Conservation (phyloP, 2,329 filamentous ascomycete species). For the Aspergillus pseudoviridinutans region DNA sequence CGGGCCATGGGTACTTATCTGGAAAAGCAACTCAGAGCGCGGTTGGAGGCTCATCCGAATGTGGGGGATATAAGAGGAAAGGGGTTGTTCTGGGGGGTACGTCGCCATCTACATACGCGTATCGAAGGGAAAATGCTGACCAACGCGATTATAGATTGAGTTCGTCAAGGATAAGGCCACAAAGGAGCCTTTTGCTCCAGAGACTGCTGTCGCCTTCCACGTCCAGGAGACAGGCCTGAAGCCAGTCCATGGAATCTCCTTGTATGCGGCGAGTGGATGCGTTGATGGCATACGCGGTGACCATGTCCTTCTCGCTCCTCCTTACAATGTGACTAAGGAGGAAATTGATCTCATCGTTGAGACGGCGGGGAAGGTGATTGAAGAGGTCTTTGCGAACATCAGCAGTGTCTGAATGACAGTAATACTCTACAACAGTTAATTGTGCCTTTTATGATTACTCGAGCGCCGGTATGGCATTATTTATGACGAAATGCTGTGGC, state of each 20-base stretch:
- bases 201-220: conserved; percentile 42
- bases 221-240: conserved; percentile 50
- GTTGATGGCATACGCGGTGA: conserved; percentile 60
- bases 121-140: background rate
- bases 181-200: conserved; percentile 52
- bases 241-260: conserved; percentile 47
- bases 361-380: conserved; percentile 49
- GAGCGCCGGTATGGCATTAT: background rate
- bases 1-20: conserved; percentile 47
- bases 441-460: background rate
- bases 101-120: conserved; percentile 22
- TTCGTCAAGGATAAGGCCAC: conserved; percentile 54
- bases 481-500: background rate
- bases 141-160: conserved; percentile 41
- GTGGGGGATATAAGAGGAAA: conserved; percentile 58
- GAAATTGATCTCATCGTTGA: conserved; percentile 57
- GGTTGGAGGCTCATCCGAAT: conserved; percentile 43
- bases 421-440: background rate
- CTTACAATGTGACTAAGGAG: conserved; percentile 58
- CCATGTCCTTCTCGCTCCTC: conserved; percentile 65
- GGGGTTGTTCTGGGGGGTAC: conserved; percentile 57
- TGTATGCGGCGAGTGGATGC: conserved; percentile 63
- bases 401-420: background rate
- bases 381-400: conserved; percentile 42
- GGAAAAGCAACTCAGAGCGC: conserved; percentile 40